Base-by-base conservation (phyloP, 371 early-diverging fungal species). In the Rozella allomycis region DNA sequence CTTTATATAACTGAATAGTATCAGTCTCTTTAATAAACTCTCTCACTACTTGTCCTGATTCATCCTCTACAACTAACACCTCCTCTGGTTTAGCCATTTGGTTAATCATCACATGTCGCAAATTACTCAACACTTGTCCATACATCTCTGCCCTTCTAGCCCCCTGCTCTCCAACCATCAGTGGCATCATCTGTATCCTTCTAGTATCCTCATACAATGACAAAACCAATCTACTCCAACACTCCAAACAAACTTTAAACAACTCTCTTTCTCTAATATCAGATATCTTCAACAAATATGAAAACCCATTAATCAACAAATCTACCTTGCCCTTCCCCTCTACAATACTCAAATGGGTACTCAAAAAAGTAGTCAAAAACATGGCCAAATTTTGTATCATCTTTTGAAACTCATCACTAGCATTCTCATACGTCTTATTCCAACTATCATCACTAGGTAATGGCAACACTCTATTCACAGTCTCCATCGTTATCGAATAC, bases 1-100 rank as follows among this genome's bases (percentile, higher is more conserved):
- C 80, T 60, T 90, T 94, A 70, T 94, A 96, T 23, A 96, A 58
- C 3, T 77, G 74, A 46, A 98, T 86, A 17, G 96, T 91, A 50
- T 97, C 98, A 34, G 87, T 88, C 53, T 97, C 98, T 51, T 90
- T 87, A 43, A 96, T 62, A 31, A 77, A 77, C 56, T 98, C 98
- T 39, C 94, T 75, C 8, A 99, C 91, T 52, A 98, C 84, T 58
- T 97, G 97, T 28, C 98, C 98, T 50, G 97, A 90, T 35, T 99
- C 99, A 57, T 99, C 93, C 51, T 97, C 88, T n/a, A 90, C 84
- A 29, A 99, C 72, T 23, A 98, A 63, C 9, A 69, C 83, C 56
- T 94, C 96, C 52, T 90, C 86, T 21, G 96, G 96, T 41, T 78
- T 78, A 26, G 85, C 90, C 94, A 93, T 91, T 34, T 77, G 60